Evolutionary conservation across 2,329 filamentous ascomycete genomes (phyloP).

Genomic region (Moelleriella libera): DNA sequence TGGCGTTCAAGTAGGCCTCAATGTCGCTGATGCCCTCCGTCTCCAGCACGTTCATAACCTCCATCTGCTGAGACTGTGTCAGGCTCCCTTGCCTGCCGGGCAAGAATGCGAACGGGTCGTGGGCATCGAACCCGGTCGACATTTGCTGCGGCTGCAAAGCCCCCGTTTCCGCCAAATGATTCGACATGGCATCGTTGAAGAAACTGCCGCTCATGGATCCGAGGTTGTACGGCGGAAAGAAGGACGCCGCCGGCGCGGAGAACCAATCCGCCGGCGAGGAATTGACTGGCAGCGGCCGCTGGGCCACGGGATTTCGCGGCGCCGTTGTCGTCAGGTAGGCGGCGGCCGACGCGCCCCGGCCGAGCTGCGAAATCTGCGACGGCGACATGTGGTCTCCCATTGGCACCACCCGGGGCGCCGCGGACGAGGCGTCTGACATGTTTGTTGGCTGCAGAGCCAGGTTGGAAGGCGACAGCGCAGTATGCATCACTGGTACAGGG

Average conservation of each 20-base stretch:
- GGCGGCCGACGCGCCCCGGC: constrained; percentile 1
- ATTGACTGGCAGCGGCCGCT: constrained; percentile 27
- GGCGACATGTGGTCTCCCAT: constrained; percentile 18
- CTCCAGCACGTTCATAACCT: constrained; percentile 71
- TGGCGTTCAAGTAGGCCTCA: constrained; percentile 39
- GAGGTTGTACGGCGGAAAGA: constrained; percentile 38
- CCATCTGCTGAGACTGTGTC: constrained; percentile 67
- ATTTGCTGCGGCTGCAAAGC: constrained; percentile 20
- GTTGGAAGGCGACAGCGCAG: constrained; percentile 23
- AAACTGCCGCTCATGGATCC: constrained; percentile 23
- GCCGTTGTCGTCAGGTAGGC: constrained; percentile 11
- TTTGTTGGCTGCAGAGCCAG: constrained; percentile 15
- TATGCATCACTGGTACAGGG: constrained; percentile 12
- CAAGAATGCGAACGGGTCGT: constrained; percentile 15
- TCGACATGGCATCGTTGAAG: constrained; percentile 24
- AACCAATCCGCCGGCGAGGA: constrained; percentile 37
- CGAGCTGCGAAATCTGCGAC: constrained; percentile 13
- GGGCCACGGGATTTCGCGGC: constrained; percentile 23
- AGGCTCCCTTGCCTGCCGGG: constrained; percentile 51
- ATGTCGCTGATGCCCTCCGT: constrained; percentile 51
- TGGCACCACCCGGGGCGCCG: constrained; percentile 8
- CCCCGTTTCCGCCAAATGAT: no score
- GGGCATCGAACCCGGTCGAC: constrained; percentile 10
- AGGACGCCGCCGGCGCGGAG: constrained; percentile 34
- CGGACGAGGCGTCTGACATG: constrained; percentile 15